Base-by-base conservation (phyloP, 1,139 yeast genomes). In the Diutina mesorugosa region DNA sequence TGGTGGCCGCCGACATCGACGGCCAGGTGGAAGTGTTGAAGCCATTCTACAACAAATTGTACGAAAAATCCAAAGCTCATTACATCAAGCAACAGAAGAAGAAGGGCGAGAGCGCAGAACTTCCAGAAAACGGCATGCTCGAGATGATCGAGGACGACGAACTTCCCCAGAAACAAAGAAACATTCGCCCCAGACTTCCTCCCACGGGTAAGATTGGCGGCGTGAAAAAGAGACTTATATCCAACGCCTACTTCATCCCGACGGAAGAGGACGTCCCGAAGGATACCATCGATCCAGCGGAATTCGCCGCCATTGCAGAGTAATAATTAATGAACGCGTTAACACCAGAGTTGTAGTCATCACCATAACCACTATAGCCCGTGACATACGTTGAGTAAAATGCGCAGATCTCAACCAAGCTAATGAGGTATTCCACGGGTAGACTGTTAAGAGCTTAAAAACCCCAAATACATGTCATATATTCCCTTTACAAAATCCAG, bases 121-220 rank as follows among this genome's bases (percentile, higher is more conserved):
- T 74, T 38, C 78, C 79, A 0, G 71, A 69, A 14, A 63, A 66
- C 7, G 80, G 79, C 51, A 68, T 70, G 29, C 72, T 82, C 56
- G 60, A 69, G 2, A 69, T 85, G 54, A 73, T 85, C 45, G 96
- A 89, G 65, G 96, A 89, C 64, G 96, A 87, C 47, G 90, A 85
- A 58, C 74, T 89, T 62, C 90, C 96, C 1, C 83, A 87, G 60
- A 87, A 87, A 62, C 93, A 87, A 67, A 74, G 91, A 56, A 84
- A 85, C 60, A 78, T 81, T n/a, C 79, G 95, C 61, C 89, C 97
- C 1, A 85, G 93, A 65, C 74, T 93, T 55, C 97, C 98, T 1
- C 97, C 98, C 0, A 90, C 91, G 10, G 99, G 98, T 54, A 91
- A 89, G 67, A 88, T 93, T 47, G 70, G 87, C 0, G 76, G 81